phyloP scores from a whole-genome alignment of 495 filamentous ascomycete species.

The Penicillium mononematosum region DNA sequence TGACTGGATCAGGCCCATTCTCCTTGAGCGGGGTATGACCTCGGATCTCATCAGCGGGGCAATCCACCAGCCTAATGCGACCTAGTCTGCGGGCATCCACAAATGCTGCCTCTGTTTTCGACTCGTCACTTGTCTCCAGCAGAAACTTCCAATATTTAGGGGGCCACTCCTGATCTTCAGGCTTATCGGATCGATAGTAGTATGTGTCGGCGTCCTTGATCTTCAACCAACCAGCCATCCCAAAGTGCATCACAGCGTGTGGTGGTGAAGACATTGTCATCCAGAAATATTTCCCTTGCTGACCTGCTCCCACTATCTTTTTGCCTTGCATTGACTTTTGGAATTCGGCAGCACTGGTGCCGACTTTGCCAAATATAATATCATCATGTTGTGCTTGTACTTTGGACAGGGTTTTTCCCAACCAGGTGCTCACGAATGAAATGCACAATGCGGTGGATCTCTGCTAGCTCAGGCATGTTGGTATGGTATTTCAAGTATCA shows the following conservation, averaged over 20 bases:
- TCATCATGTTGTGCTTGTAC: conserved; percentile 72
- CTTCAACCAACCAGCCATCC: conserved; percentile 87
- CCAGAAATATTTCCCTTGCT: conserved; percentile 98
- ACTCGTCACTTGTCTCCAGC: conserved; percentile 59
- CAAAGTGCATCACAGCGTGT: conserved; percentile 89
- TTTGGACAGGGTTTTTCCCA: conserved; percentile 69
- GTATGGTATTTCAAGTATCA: not conserved
- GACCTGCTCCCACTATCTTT: conserved; percentile 68
- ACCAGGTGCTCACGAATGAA: conserved; percentile 78
- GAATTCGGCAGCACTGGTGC: conserved; percentile 71
- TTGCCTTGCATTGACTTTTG: conserved; percentile 71
- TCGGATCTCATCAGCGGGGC: conserved; percentile 69
- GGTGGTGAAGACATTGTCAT: conserved; percentile 70
- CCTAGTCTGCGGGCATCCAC: conserved; percentile 75
- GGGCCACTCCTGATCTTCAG: conserved; percentile 71
- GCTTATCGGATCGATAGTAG: conserved; percentile 70
- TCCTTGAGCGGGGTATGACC: conserved; percentile 75
- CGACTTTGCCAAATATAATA: conserved; percentile 84
- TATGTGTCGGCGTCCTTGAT: conserved; percentile 71
- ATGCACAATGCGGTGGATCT: conserved; percentile 84
- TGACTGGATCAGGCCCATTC: conserved; percentile 90
- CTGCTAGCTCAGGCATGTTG: conserved; percentile 78
- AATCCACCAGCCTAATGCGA: conserved; percentile 79
- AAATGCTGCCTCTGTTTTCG: conserved; percentile 73
- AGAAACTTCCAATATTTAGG: conserved; percentile 88